phyloP scores from a whole-genome alignment of 768 basidiomycete species.

The Clitopilus passeckerianus region DNA sequence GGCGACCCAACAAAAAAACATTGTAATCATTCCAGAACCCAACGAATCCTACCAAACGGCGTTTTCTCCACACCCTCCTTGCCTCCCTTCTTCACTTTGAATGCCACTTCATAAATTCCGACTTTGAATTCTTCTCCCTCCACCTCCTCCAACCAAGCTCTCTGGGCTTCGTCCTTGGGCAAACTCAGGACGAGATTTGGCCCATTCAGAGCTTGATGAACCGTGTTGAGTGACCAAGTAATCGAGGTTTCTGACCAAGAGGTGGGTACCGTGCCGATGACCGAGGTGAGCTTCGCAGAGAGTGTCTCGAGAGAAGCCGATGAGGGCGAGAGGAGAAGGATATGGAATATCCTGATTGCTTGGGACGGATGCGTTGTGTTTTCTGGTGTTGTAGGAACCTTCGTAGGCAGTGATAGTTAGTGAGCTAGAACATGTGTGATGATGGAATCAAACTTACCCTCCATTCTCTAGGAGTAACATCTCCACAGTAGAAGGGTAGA shows the following conservation, averaged over 20 bases:
- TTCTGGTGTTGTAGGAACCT: slow-evolving; percentile 47
- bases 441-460: slow-evolving; percentile 37
- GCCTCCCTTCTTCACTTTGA: slow-evolving; percentile 29
- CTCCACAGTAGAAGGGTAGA: slow-evolving; percentile 73
- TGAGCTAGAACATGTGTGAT: background rate
- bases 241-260: slow-evolving; percentile 16
- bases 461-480: slow-evolving; percentile 55
- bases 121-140: slow-evolving; percentile 9
- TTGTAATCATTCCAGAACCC: slow-evolving; percentile 16
- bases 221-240: slow-evolving; percentile 40
- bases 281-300: slow-evolving; percentile 37
- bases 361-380: slow-evolving; percentile 47
- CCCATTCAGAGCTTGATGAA: slow-evolving; percentile 8
- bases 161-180: slow-evolving; percentile 31
- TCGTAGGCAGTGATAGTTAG: background rate
- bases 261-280: slow-evolving; percentile 38
- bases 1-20: too few relatives aligned
- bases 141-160: background rate
- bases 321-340: slow-evolving; percentile 35
- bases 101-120: slow-evolving; percentile 52
- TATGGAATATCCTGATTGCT: slow-evolving; percentile 42
- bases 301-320: slow-evolving; percentile 20
- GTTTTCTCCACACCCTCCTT: slow-evolving; percentile 26
- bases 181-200: slow-evolving; percentile 27
- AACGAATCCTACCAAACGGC: slow-evolving; percentile 48